Base-by-base conservation (phyloP, 2,329 filamentous ascomycete genomes). In the Microcyclospora tardicrescens region DNA sequence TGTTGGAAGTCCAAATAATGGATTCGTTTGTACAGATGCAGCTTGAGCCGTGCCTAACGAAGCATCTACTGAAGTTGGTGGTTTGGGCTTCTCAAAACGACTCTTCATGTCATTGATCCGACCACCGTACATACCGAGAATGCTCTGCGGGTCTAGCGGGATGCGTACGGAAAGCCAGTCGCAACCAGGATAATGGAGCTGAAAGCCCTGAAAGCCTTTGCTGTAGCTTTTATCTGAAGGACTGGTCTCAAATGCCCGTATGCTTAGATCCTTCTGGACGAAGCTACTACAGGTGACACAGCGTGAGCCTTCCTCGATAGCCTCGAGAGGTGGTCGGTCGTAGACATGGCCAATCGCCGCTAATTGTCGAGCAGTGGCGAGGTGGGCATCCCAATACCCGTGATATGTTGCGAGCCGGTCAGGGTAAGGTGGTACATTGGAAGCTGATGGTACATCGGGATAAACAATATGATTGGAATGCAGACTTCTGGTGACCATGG, bases 1-100 rank as follows among this genome's bases (percentile, higher is more conserved):
- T 2, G 66, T 64, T 16, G 80, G 69, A 1, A 82, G 64, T 12
- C 47, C 53, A 56, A 67, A 64, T 39, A 67, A 48, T 10, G 47
- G 43, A 31, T 47, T 56, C 12, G 42, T 42, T 16, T 45, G 51
- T 13, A 10, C 30, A 32, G 14, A 32, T n/a, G 12, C 30, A 32
- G 12, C 6, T 24, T 8, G 19, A 24, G 19, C 19, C 19, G 19
- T 24, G 19, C 5, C 19, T 8, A 24, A 8, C 4, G 19, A 24
- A 24, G 28, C 5, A 33, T 28, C 9, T 27, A 12, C 9, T 37
- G 34, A 10, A 13, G 30, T 9, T 16, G 32, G 10, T 39, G 35
- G 19, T 28, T 39, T 2, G 27, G 36, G 16, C 19, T 9, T 15
- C 16, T 47, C 49, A 19, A 42, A 47, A 10, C 35, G 38, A 10